Percentiles rank a stretch among this genome's conserved stretches.
These are phyloP conservation scores for Salinomyces thailandicus DNA, from an alignment of 2,329 filamentous ascomycete species.

Conservation along the genomic window DNA sequence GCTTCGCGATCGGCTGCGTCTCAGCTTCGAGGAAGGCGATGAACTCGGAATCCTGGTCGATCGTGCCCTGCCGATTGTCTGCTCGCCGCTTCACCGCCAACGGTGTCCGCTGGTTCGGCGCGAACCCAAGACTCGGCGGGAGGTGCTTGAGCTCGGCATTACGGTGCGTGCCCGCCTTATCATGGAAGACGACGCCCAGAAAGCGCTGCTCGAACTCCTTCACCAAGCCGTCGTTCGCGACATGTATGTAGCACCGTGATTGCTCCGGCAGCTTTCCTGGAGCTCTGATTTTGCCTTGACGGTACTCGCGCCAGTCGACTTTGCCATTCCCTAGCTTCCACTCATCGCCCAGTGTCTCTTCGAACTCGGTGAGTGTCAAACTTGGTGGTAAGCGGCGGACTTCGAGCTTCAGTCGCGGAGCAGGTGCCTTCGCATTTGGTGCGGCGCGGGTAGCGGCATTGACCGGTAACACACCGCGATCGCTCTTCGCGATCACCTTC, in stretches of 20 bases:
- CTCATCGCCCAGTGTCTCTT: constrained; percentile 58
- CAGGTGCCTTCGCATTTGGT: constrained; percentile 31
- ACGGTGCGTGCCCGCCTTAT: constrained; percentile 66
- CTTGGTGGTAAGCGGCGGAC: constrained; percentile 78
- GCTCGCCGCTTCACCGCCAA: constrained; percentile 54
- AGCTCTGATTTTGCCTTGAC: constrained; percentile 68
- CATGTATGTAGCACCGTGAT: constrained; percentile 69
- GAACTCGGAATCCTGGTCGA: constrained; percentile 93
- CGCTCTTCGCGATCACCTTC: constrained; percentile 23
- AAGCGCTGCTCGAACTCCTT: constrained; percentile 59
- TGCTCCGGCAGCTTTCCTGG: constrained; percentile 77
- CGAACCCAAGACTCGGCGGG: constrained; percentile 69
- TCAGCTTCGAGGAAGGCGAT: constrained; percentile 84
- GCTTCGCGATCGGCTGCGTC: constrained; percentile 59
- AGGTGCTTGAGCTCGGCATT: constrained; percentile 60
- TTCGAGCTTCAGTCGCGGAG: constrained; percentile 69
- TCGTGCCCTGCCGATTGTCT: constrained; percentile 83
- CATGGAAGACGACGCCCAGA: constrained; percentile 60
- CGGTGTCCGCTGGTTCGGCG: constrained; percentile 74
- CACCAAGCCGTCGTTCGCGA: constrained; percentile 62
- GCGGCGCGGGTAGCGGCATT: constrained; percentile 21
- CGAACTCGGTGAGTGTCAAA: constrained; percentile 70
- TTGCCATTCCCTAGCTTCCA: constrained; percentile 75
- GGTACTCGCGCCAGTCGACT: constrained; percentile 73
- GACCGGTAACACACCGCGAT: constrained; percentile 23